Percentiles rank a stretch among this genome's conserved stretches.
These are phyloP conservation scores for Parasitella parasitica DNA, from an alignment of 371 early-diverging fungal species.

Conservation along the genomic window DNA sequence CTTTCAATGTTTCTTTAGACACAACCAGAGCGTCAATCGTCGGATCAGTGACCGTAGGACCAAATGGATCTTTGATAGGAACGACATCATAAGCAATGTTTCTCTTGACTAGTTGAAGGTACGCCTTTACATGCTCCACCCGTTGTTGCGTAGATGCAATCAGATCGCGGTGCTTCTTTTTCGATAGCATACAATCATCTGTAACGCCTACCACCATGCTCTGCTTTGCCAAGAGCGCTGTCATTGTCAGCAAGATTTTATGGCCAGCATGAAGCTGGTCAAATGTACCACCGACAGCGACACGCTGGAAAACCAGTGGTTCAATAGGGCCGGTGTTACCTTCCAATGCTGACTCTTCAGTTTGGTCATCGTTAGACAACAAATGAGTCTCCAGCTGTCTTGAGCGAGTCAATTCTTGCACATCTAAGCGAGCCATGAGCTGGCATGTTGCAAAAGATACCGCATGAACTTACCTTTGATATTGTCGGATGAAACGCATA, in stretches of 20 bases:
- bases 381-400: not conserved
- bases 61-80: slow-evolving; percentile 82
- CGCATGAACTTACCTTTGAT: not conserved
- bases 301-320: slow-evolving; percentile 39
- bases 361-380: not conserved
- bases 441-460: no score
- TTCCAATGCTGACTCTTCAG: not conserved
- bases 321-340: slow-evolving; percentile 13
- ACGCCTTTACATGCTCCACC: slow-evolving; percentile 55
- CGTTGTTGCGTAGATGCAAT: slow-evolving; percentile 74
- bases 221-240: slow-evolving; percentile 64
- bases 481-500: slow-evolving; percentile 9
- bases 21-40: slow-evolving; percentile 81
- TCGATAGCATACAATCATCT: slow-evolving; percentile 66
- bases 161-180: slow-evolving; percentile 69
- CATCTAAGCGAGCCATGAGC: no score
- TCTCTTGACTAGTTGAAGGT: slow-evolving; percentile 58
- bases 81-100: slow-evolving; percentile 59
- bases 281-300: slow-evolving; percentile 95
- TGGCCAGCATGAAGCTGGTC: slow-evolving; percentile 97
- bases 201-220: slow-evolving; percentile 78
- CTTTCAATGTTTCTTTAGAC: slow-evolving; percentile 83
- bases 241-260: slow-evolving; percentile 86
- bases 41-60: slow-evolving; percentile 83
- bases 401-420: no score